Evolutionary conservation across 768 basidiomycete species (phyloP), one percentile per base, ranked within the genome.

Genomic region (Pleurotus citrinopileatus): DNA sequence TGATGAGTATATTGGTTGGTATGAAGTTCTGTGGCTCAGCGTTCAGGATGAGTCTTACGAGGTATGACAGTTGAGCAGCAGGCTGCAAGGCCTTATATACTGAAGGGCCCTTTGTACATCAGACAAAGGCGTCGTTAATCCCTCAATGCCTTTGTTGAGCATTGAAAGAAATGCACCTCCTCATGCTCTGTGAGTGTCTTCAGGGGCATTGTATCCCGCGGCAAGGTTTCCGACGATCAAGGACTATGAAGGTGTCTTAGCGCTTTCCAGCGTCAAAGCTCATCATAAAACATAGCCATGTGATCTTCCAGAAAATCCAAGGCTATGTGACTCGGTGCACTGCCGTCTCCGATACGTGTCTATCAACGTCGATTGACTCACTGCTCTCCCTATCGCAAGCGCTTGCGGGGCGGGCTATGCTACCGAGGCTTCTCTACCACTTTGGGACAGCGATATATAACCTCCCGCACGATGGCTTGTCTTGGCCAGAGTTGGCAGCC

Each of bases 341-440:
- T 40, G 38, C 38, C 38, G 15, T 12, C 17, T 19, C 19, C 7
- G 17, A n/a, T 10, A 34, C 32, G 32, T 34, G n/a, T 34, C 32
- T 42, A 42, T 42, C 25, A 25, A 51, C 48, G 34, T 37, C 22
- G 43, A 44, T 38, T 51, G 48, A 51, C 48, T 51, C 48, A 51
- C 48, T 36, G 20, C 32, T 36, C 28, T 34, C 17, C 48, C 34
- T 36, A 51, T 51, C 48, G 48, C 48, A 17, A 51, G 48, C 48
- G 46, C 46, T 34, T 3, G 48, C 29, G 25, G 19, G 13, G 25
- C 43, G 7, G 8, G 19, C 43, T 44, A 22, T 44, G 43, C 19
- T 44, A 23, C 26, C 19, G 43, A 44, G 25, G 38, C 19, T 6
- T 8, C 12, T 8, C 26, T 44, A 20, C 20, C 8, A 20, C 19